phyloP scores from a whole-genome alignment of 1,284 basidiomycete species.

The Puccinia coronata region DNA sequence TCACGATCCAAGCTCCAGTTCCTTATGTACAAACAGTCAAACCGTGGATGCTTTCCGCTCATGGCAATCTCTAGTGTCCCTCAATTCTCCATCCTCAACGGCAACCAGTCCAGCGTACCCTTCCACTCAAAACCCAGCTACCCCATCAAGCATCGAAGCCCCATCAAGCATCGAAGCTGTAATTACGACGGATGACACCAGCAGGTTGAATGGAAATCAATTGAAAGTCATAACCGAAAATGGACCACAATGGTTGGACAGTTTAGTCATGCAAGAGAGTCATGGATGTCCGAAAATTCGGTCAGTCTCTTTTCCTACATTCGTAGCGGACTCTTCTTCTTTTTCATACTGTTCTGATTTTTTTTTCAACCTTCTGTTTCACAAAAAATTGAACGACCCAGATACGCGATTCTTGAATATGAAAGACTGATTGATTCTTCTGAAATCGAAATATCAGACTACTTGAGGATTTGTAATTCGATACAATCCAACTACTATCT shows the following conservation, averaged over 20 bases:
- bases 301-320: background rate
- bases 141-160: too few species aligned
- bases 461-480: slow-evolving; percentile 83
- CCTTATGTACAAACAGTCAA: slow-evolving; percentile 40
- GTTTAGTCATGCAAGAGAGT: slow-evolving; percentile 45
- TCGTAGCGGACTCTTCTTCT: background rate
- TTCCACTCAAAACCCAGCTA: background rate
- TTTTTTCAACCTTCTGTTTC: background rate
- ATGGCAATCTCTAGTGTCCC: slow-evolving; percentile 31
- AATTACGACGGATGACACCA: background rate
- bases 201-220: slow-evolving; percentile 3
- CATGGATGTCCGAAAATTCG: slow-evolving; percentile 38
- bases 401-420: slow-evolving; percentile 66
- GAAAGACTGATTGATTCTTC: slow-evolving; percentile 81
- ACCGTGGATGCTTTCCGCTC: slow-evolving; percentile 41
- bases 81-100: slow-evolving; percentile 27
- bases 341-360: background rate
- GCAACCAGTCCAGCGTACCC: slow-evolving; percentile 3
- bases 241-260: slow-evolving; percentile 38
- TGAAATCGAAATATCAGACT: slow-evolving; percentile 79
- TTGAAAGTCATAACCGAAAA: slow-evolving; percentile 40
- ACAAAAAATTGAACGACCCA: background rate
- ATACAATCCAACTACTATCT: slow-evolving; percentile 81
- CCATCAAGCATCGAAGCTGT: background rate
- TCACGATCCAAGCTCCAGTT: slow-evolving; percentile 37